phyloP scores from a whole-genome alignment of 2,329 filamentous ascomycete species.

The Tolypocladium sp. region DNA sequence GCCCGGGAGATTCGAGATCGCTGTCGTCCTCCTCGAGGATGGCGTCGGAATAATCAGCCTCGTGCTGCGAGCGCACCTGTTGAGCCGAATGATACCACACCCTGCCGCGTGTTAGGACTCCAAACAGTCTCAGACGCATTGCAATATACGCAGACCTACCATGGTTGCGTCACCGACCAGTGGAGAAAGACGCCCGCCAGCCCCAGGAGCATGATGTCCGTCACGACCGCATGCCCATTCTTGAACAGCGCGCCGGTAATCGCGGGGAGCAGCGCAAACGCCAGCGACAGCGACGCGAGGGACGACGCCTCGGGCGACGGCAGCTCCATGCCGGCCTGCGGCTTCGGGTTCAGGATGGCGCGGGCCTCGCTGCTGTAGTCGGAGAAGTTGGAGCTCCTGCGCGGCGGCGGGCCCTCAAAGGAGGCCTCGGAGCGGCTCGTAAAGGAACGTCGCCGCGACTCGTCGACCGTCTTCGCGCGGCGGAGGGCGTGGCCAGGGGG shows the following conservation, averaged over 20 bases:
- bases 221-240: constrained; percentile 74
- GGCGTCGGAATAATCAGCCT: constrained; percentile 26
- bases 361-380: constrained; percentile 64
- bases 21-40: constrained; percentile 38
- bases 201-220: constrained; percentile 72
- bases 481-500: constrained; percentile 27
- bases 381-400: constrained; percentile 71
- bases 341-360: constrained; percentile 50
- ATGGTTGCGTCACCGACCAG: constrained; percentile 85
- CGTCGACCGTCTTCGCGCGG: constrained; percentile 30
- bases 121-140: too few species aligned
- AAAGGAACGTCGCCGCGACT: constrained; percentile 13
- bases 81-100: constrained; percentile 69
- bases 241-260: constrained; percentile 77
- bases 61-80: constrained; percentile 45
- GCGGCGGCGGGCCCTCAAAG: constrained; percentile 27
- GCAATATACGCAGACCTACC: constrained; percentile 38
- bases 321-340: constrained; percentile 29
- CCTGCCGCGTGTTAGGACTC: constrained; percentile 30
- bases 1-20: constrained; percentile 24
- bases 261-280: constrained; percentile 76
- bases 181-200: constrained; percentile 81
- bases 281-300: constrained; percentile 74
- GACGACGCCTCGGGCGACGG: constrained; percentile 47
- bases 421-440: constrained; percentile 15